phyloP scores from a whole-genome alignment of 129 eudicot species.

The Flaveria linearis region DNA sequence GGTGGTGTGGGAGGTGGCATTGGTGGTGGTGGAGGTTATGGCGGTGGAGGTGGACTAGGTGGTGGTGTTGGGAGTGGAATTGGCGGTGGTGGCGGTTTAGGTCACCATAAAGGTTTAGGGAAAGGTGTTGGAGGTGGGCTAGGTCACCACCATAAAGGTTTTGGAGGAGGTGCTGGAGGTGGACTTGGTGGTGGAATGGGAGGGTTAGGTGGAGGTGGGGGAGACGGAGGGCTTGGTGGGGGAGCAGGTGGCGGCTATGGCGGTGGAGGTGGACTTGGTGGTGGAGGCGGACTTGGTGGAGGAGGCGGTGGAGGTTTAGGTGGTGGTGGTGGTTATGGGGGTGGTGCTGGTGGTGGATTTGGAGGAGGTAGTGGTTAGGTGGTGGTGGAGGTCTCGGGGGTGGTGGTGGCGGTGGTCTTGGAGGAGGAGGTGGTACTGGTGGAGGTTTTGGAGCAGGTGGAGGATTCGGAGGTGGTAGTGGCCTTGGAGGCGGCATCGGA shows the following conservation, averaged over 20 bases:
- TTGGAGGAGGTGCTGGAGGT: conserved; percentile 37
- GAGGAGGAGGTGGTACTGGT: conserved; percentile 23
- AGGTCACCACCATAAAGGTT: conserved; percentile 33
- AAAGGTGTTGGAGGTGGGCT: conserved; percentile 31
- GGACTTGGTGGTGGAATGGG: conserved; percentile 17
- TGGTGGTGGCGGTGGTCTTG: conserved; percentile 32
- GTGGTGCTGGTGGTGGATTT: conserved; percentile 38
- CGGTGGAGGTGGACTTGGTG: conserved; percentile 29
- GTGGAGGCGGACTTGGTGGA: conserved; percentile 35
- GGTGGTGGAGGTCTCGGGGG: conserved; percentile 43
- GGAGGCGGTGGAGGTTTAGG: conserved; percentile 33
- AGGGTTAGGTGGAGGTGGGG: conserved; percentile 25
- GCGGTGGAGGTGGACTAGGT: conserved; percentile 25
- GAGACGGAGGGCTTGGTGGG: conserved; percentile 27
- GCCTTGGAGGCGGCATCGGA: conserved; percentile 25
- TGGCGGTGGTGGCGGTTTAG: conserved; percentile 30
- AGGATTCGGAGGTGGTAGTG: conserved; percentile 33
- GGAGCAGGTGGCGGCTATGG: conserved; percentile 32
- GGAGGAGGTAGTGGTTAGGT: conserved; percentile 38
- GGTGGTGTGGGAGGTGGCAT: conserved; percentile 38
- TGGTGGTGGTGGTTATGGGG: conserved; percentile 41
- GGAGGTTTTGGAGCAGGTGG: conserved; percentile 38
- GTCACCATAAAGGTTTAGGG: conserved; percentile 26
- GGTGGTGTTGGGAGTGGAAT: conserved; percentile 18
- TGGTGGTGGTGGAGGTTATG: conserved; percentile 38